phyloP scores from a whole-genome alignment of 1,139 yeast genomes.

The Zygoascus hellenicus region DNA sequence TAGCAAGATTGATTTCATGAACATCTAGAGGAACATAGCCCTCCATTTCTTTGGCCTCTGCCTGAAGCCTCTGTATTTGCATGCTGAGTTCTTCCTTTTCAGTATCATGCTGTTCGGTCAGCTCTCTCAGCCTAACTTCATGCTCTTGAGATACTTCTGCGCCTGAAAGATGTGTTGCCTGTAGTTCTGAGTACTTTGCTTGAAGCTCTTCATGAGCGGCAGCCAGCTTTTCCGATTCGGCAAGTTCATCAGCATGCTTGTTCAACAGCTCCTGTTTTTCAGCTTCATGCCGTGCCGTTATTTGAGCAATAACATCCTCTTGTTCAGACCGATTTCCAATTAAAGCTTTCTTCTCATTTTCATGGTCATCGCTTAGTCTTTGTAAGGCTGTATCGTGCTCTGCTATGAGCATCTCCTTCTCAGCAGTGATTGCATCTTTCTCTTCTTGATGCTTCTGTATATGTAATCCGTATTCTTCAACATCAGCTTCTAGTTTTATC shows the following conservation, averaged over 20 bases:
- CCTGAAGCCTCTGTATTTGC: background rate
- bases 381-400: constrained; percentile 2
- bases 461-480: constrained; percentile 3
- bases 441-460: constrained; percentile 4
- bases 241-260: background rate
- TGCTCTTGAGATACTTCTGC: constrained; percentile 3
- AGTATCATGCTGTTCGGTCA: background rate
- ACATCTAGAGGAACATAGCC: background rate
- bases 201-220: constrained; percentile 17
- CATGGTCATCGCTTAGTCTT: constrained; percentile 3
- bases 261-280: constrained; percentile 6
- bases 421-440: constrained; percentile 3
- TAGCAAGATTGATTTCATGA: constrained; percentile 3
- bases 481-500: constrained; percentile 12
- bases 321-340: background rate
- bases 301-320: constrained; percentile 3
- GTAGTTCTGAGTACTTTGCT: too few species aligned
- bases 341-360: background rate
- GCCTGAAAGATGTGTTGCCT: background rate
- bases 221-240: constrained; percentile 13
- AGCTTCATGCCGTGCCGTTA: constrained; percentile 5
- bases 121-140: background rate
- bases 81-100: background rate
- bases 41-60: background rate
- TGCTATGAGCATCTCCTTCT: constrained; percentile 1